phyloP scores from a whole-genome alignment of 2,329 filamentous ascomycete genomes.

The Claviceps pazoutovae region DNA sequence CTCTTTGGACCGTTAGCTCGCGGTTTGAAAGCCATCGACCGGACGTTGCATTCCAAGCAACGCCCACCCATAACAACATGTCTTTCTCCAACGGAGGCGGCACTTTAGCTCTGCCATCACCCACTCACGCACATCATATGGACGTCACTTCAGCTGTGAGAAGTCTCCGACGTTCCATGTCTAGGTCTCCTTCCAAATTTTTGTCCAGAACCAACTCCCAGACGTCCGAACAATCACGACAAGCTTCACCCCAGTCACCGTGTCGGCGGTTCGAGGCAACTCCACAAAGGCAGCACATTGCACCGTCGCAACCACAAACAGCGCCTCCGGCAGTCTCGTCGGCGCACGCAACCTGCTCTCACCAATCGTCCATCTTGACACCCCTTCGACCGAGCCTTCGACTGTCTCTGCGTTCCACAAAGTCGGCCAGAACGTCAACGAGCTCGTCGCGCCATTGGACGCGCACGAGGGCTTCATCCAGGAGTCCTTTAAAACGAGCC shows the following conservation, averaged over 20 bases:
- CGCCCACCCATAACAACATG: conserved; percentile 25
- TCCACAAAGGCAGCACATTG: conserved; percentile 20
- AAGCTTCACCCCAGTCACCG: conserved; percentile 36
- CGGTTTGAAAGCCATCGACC: conserved; percentile 8
- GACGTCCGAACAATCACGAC: conserved; percentile 33
- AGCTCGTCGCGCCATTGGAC: conserved; percentile 38
- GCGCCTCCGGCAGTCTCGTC: conserved; percentile 21
- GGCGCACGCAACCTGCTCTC: conserved; percentile 16
- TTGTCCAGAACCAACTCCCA: conserved; percentile 38
- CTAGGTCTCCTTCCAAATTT: conserved; percentile 87
- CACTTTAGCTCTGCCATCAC: conserved; percentile 75
- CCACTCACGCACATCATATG: conserved; percentile 68
- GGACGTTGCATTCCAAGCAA: conserved; percentile 15
- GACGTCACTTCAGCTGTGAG: conserved; percentile 72
- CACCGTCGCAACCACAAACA: conserved; percentile 19
- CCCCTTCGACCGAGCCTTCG: conserved; percentile 54
- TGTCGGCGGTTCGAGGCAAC: conserved; percentile 29
- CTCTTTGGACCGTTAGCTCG: conserved; percentile 12
- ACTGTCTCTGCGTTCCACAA: conserved; percentile 49
- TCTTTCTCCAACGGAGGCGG: conserved; percentile 50
- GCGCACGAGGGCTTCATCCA: conserved; percentile 57
- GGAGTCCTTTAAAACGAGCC: conserved; percentile 68
- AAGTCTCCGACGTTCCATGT: conserved; percentile 74
- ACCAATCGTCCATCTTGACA: conserved; percentile 40
- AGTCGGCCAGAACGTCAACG: conserved; percentile 40